Evolutionary conservation across 108 stramenopile species (phyloP).

Genomic region (Nannochloropsis salina): DNA sequence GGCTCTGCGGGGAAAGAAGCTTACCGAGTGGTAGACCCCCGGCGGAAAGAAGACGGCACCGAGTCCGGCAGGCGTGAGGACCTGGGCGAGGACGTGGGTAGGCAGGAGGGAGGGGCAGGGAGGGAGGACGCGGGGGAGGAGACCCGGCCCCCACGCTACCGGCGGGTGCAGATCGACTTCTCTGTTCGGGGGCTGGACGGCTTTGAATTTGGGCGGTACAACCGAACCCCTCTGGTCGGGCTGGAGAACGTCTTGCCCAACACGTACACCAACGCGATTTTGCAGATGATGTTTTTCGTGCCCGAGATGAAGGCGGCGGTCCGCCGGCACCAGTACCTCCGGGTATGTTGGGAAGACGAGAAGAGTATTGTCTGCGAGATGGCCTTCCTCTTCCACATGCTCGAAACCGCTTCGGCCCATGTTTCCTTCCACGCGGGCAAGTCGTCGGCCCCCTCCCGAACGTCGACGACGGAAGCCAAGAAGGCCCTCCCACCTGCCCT

Average conservation of each 20-base stretch:
- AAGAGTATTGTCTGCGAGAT: constrained; percentile 38
- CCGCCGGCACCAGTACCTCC: background rate
- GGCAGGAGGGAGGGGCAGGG: background rate
- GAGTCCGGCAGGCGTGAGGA: too few relatives aligned
- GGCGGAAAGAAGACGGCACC: background rate
- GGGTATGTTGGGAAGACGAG: background rate
- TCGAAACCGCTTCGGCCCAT: background rate
- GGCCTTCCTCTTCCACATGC: constrained; percentile 33
- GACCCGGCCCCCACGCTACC: background rate
- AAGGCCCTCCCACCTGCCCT: background rate
- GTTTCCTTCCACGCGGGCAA: background rate
- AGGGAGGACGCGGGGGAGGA: background rate
- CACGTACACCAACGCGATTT: constrained; percentile 30
- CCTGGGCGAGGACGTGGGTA: background rate
- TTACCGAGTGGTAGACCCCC: background rate
- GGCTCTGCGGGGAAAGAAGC: constrained; percentile 13
- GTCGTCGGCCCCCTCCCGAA: too few relatives aligned
- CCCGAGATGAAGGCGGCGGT: constrained; percentile 33
- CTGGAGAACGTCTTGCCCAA: constrained; percentile 34
- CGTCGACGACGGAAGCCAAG: background rate
- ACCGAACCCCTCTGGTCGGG: constrained; percentile 28
- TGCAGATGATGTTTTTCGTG: constrained; percentile 35
- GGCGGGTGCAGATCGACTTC: background rate
- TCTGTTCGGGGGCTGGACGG: constrained; percentile 26
- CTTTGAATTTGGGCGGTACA: constrained; percentile 36